Percentiles rank a stretch among this genome's conserved stretches.
Conservation (phyloP, 176 grass and related monocot genomes). For the Eleusine coracana region DNA sequence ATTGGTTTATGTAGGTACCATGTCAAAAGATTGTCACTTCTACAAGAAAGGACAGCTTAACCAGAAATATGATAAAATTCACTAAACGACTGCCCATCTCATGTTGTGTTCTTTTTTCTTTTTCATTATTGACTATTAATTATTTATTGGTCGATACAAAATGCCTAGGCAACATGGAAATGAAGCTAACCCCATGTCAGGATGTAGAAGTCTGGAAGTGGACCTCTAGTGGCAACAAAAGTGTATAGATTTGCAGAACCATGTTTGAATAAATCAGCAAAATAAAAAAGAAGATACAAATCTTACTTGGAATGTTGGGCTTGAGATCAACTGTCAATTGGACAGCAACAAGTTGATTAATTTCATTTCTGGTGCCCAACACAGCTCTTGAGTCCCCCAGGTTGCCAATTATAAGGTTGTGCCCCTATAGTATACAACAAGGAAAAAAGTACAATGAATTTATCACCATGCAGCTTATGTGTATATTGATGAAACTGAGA, state of each 20-base stretch:
- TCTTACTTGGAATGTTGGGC: slow-evolving; percentile 84
- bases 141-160: neutral
- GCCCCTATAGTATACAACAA: slow-evolving; percentile 47
- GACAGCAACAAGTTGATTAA: slow-evolving; percentile 62
- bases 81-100: neutral
- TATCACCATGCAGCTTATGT: slow-evolving; percentile 21
- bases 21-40: neutral
- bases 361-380: slow-evolving; percentile 74
- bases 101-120: neutral
- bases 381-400: slow-evolving; percentile 80
- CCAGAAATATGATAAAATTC: neutral
- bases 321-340: slow-evolving; percentile 92
- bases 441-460: slow-evolving; percentile 16
- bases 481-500: slow-evolving; percentile 1
- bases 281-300: slow-evolving; percentile 16
- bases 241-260: slow-evolving; percentile 10
- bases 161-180: neutral
- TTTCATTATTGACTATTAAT: neutral
- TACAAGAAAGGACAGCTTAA: neutral
- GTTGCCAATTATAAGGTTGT: slow-evolving; percentile 72
- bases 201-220: neutral
- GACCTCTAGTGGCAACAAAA: slow-evolving; percentile 3
- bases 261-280: neutral
- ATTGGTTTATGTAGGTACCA: neutral
- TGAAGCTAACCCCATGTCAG: neutral